Evolutionary conservation across 768 basidiomycete species (phyloP).

Genomic region (Boletus vermiculosoides): DNA sequence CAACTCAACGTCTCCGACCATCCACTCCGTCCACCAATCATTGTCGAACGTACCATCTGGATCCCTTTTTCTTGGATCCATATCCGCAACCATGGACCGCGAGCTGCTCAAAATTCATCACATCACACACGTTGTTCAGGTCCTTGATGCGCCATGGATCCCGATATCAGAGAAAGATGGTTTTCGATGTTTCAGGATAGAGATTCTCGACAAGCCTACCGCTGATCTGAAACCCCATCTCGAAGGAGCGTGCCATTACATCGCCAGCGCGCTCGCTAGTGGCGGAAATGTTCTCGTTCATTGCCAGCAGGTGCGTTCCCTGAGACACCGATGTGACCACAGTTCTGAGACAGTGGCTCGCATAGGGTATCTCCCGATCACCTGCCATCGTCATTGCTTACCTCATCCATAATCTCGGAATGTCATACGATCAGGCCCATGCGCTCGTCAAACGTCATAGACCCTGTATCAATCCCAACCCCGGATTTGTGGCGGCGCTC

Average conservation of each 20-base stretch:
- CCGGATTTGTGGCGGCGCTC: constrained; percentile 65
- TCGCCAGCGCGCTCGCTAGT: constrained; percentile 55
- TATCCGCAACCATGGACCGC: constrained; percentile 57
- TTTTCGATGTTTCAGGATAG: constrained; percentile 59
- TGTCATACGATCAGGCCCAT: constrained; percentile 68
- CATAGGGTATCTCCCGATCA: constrained; percentile 74
- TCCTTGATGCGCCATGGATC: constrained; percentile 64
- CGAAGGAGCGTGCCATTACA: constrained; percentile 65
- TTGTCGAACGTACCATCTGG: constrained; percentile 35
- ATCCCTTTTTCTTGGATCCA: constrained; percentile 67
- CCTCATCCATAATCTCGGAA: constrained; percentile 70
- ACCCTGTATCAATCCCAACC: constrained; percentile 74
- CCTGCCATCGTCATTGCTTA: constrained; percentile 78
- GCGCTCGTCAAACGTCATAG: constrained; percentile 61
- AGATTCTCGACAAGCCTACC: constrained; percentile 59
- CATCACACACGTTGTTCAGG: constrained; percentile 63
- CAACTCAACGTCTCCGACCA: constrained; percentile 15
- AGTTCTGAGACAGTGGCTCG: constrained; percentile 3
- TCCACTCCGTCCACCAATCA: constrained; percentile 15
- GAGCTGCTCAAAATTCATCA: constrained; percentile 48
- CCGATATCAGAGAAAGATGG: constrained; percentile 47
- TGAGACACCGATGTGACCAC: no score
- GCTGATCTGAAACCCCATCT: constrained; percentile 68
- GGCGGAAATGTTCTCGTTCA: constrained; percentile 74
- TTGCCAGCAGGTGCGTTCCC: constrained; percentile 68